phyloP scores from a whole-genome alignment of 2,329 filamentous ascomycete genomes.

The Sporothrix brunneoviolacea region DNA sequence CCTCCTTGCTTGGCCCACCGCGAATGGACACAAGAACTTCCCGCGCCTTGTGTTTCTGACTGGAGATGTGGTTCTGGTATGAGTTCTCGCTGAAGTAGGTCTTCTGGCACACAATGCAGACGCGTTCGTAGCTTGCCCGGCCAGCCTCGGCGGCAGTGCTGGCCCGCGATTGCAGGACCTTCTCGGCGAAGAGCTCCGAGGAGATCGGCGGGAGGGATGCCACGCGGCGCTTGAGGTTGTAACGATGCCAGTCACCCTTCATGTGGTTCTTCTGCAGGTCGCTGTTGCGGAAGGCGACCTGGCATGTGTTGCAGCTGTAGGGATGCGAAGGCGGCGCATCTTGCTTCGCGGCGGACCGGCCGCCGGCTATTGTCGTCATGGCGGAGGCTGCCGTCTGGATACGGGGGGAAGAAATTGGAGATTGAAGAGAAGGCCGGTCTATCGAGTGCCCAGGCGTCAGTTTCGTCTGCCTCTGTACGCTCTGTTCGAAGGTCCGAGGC shows the following conservation, averaged over 20 bases:
- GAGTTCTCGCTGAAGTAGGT: slow-evolving; percentile 96
- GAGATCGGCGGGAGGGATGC: slow-evolving; percentile 84
- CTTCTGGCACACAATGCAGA: slow-evolving; percentile 77
- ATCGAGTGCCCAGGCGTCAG: too few relatives aligned
- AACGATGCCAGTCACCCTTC: slow-evolving; percentile 98
- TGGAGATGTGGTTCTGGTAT: slow-evolving; percentile 84
- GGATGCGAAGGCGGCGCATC: slow-evolving; percentile 57
- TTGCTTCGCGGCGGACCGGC: slow-evolving; percentile 27
- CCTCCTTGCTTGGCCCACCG: slow-evolving; percentile 32
- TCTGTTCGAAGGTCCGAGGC: too few relatives aligned
- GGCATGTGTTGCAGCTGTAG: slow-evolving; percentile 97
- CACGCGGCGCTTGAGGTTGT: slow-evolving; percentile 92
- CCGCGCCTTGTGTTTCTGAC: slow-evolving; percentile 78
- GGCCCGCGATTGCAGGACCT: slow-evolving; percentile 86
- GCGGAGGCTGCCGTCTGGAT: too few relatives aligned
- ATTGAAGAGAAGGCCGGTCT: too few relatives aligned
- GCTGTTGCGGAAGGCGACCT: slow-evolving; percentile 90
- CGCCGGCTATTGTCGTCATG: slow-evolving; percentile 46
- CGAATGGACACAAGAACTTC: slow-evolving; percentile 41
- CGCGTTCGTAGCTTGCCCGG: slow-evolving; percentile 80
- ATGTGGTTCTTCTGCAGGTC: slow-evolving; percentile 93
- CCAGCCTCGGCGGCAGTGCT: slow-evolving; percentile 76
- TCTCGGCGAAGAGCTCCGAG: slow-evolving; percentile 90
- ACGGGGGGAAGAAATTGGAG: too few relatives aligned
- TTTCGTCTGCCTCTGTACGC: too few relatives aligned